Evolutionary conservation across 495 filamentous ascomycete species (phyloP).

Genomic region (Penicillium dipodomyicola): DNA sequence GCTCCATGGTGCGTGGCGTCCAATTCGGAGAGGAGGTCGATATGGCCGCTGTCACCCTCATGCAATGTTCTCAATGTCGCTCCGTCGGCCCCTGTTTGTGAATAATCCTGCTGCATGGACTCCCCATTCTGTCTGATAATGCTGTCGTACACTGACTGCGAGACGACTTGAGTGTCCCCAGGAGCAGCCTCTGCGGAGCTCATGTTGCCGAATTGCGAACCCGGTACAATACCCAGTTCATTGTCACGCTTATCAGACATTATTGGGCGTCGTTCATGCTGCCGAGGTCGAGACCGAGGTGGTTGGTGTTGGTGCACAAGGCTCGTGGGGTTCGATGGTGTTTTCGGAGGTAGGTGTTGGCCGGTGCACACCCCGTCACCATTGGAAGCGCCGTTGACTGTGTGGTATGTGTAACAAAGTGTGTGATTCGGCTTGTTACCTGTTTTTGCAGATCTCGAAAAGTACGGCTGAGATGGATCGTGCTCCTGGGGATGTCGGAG

Average conservation of each 20-base stretch:
- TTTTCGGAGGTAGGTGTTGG: conserved; percentile 6
- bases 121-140: conserved; percentile 40
- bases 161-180: conserved; percentile 53
- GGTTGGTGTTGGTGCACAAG: background rate
- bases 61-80: conserved; percentile 42
- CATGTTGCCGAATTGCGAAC: conserved; percentile 31
- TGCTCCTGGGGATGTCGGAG: conserved; percentile 32
- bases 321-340: conserved; percentile 12
- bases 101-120: conserved; percentile 23
- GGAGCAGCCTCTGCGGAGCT: conserved; percentile 33
- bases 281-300: conserved; percentile 7
- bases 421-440: conserved; percentile 13
- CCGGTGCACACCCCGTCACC: conserved; percentile 8
- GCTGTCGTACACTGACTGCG: conserved; percentile 52
- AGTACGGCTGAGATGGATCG: conserved; percentile 29
- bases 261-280: conserved; percentile 24
- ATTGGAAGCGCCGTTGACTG: conserved; percentile 9
- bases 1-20: conserved; percentile 27
- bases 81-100: conserved; percentile 27
- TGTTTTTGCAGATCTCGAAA: conserved; percentile 10
- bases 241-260: conserved; percentile 5
- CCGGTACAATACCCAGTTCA: conserved; percentile 8
- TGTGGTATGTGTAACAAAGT: background rate
- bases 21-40: conserved; percentile 47
- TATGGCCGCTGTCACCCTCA: conserved; percentile 49